Percentiles rank a stretch among this genome's conserved stretches.
phyloP scores from a whole-genome alignment of 2,329 filamentous ascomycete genomes.

The Zelopaecilomyces penicillatus region DNA sequence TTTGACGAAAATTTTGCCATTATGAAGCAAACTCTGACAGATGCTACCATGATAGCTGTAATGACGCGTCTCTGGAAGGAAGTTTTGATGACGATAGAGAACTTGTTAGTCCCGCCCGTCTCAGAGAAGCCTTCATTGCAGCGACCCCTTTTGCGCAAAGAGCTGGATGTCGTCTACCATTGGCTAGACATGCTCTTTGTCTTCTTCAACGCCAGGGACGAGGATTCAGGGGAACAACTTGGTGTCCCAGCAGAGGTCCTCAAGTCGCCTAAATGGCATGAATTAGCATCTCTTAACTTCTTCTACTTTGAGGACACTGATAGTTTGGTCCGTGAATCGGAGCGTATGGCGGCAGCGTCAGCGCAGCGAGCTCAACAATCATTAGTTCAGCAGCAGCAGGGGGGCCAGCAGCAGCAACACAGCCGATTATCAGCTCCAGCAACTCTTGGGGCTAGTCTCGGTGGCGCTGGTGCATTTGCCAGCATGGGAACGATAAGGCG shows the following conservation, averaged over 20 bases:
- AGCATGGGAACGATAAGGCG: conserved; percentile 60
- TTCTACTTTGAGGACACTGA: conserved; percentile 95
- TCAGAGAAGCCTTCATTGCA: conserved; percentile 91
- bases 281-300: conserved; percentile 92
- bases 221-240: conserved; percentile 68
- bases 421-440: conserved; percentile 66
- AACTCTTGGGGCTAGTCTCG: conserved; percentile 26
- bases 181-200: conserved; percentile 87
- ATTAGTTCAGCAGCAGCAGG: conserved; percentile 35
- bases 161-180: conserved; percentile 89
- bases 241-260: conserved; percentile 86
- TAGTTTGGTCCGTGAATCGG: conserved; percentile 86
- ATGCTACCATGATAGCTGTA: conserved; percentile 94
- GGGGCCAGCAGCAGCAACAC: conserved; percentile 31
- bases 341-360: conserved; percentile 87
- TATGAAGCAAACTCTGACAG: conserved; percentile 93
- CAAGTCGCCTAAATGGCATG: conserved; percentile 96
- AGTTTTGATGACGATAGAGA: conserved; percentile 84
- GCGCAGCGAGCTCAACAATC: conserved; percentile 67
- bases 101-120: conserved; percentile 80
- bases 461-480: conserved; percentile 40
- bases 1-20: conserved; percentile 99
- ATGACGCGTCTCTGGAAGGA: conserved; percentile 99
- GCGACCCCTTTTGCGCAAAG: conserved; percentile 72
- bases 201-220: conserved; percentile 92